phyloP scores from a whole-genome alignment of 192 early-diverging fungal species.

The Gaertneriomyces sp. region DNA sequence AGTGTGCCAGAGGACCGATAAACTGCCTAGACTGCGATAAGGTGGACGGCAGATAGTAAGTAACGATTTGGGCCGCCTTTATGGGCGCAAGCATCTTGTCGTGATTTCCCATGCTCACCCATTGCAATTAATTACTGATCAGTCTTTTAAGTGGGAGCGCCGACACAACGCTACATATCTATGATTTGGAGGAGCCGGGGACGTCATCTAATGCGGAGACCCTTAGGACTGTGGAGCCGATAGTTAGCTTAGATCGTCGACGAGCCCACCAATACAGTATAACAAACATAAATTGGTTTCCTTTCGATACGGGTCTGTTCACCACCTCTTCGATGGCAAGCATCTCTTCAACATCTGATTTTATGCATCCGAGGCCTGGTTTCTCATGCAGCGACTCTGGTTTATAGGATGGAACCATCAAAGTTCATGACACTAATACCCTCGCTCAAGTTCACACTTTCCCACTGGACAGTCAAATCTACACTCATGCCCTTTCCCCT shows the following conservation, averaged over 20 bases:
- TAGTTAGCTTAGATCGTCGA: slow-evolving; percentile 6
- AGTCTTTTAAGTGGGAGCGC: slow-evolving; percentile 63
- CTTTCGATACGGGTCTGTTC: slow-evolving; percentile 81
- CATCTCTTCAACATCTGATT: too few species aligned
- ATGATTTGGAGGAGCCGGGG: slow-evolving; percentile 53
- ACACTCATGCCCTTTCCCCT: slow-evolving; percentile 70
- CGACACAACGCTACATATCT: slow-evolving; percentile 57
- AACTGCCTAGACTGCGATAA: slow-evolving; percentile 52
- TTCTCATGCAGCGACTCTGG: too few species aligned
- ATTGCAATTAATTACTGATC: background rate
- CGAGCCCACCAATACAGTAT: slow-evolving; percentile 64
- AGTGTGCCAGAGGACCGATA: slow-evolving; percentile 23
- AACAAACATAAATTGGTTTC: slow-evolving; percentile 75
- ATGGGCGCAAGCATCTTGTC: background rate
- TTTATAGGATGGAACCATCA: slow-evolving; percentile 59
- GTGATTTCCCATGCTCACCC: too few species aligned
- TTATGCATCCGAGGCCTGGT: too few species aligned
- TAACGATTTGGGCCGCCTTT: background rate
- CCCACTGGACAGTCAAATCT: slow-evolving; percentile 63
- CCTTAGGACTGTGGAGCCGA: background rate
- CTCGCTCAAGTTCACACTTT: slow-evolving; percentile 67
- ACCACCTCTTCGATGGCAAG: slow-evolving; percentile 60
- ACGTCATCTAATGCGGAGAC: slow-evolving; percentile 17
- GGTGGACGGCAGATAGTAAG: slow-evolving; percentile 57
- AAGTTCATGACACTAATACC: slow-evolving; percentile 75